Evolutionary conservation across 2,329 filamentous ascomycete genomes (phyloP), one percentile per base, ranked within the genome.

Genomic region (Ambrosiella cleistominuta): DNA sequence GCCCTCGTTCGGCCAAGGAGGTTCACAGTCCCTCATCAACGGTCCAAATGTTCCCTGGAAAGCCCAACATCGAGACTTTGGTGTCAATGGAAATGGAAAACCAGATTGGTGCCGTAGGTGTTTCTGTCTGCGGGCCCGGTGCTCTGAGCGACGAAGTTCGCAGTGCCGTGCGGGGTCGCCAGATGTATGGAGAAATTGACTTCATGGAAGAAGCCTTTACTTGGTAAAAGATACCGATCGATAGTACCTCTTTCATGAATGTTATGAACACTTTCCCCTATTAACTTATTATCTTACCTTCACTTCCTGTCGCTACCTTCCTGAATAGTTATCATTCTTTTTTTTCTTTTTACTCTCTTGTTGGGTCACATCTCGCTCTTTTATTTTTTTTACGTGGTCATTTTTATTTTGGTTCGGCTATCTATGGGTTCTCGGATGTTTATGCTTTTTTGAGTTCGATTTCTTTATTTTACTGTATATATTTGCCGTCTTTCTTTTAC

Each of bases 11-110:
- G 53, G 88, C 82, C 51, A 88, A 88, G 73, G 85, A 89, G 69
- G 88, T 89, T 57, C 84, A 88, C 72, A 86, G 81, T 64, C 86
- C 86, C 1, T 85, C 80, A 40, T 78, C 82, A 1, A 88, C 83
- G 15, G 86, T 91, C 11, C 85, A 89, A 68, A 90, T 90, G 86
- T 88, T 88, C 74, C 86, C 86, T 3, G 86, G 86, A 13, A 76
- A 85, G 64, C 85, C 85, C 15, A 87, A 88, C 67, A 81, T 88
- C 56, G 78, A 83, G 62, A 85, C 83, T 1, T 73, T 90, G 13
- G 72, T 90, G 61, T 77, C 82, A 58, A 80, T 82, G 65, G 85
- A 89, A 73, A 82, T 87, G 72, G 81, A 86, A 70, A 77, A 80
- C 65, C 84, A 86, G 65, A 73, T 89, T 54, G 85, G 85, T 60